A percentile compares a stretch with the other conserved stretches of the same genome.
Conservation (phyloP, 2,329 filamentous ascomycete genomes). For the Mycosphaerella arachidis region DNA sequence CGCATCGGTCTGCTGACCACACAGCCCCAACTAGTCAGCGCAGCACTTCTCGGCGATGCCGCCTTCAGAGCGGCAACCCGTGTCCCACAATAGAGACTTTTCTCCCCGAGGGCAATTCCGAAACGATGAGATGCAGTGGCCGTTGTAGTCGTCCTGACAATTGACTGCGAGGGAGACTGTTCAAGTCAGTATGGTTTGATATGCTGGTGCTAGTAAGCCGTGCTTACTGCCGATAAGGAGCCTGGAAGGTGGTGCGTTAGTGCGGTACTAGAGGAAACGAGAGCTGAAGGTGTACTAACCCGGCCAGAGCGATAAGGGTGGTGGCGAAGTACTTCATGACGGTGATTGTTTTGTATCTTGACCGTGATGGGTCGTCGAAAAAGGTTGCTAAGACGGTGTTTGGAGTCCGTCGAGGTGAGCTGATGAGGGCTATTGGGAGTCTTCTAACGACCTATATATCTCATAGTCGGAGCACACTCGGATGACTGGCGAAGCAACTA, state of each 20-base stretch:
- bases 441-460: no score
- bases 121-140: neutral
- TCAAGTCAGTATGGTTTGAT: neutral
- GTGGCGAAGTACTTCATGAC: neutral
- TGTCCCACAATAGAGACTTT: neutral
- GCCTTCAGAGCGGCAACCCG: neutral
- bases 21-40: neutral
- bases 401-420: no score
- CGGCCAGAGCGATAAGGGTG: neutral
- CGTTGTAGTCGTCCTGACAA: neutral
- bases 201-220: no score
- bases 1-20: no score
- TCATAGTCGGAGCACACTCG: no score
- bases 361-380: neutral
- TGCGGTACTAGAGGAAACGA: neutral
- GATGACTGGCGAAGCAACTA: no score
- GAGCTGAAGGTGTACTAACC: neutral
- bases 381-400: no score
- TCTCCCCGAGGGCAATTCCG: neutral
- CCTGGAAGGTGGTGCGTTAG: neutral
- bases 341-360: neutral
- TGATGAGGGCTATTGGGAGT: no score
- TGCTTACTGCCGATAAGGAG: neutral
- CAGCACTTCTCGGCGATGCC: neutral
- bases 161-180: neutral